A percentile compares a stretch with the other conserved stretches of the same genome.
phyloP scores from a whole-genome alignment of 257 asterid species.

The Verbena officinalis region DNA sequence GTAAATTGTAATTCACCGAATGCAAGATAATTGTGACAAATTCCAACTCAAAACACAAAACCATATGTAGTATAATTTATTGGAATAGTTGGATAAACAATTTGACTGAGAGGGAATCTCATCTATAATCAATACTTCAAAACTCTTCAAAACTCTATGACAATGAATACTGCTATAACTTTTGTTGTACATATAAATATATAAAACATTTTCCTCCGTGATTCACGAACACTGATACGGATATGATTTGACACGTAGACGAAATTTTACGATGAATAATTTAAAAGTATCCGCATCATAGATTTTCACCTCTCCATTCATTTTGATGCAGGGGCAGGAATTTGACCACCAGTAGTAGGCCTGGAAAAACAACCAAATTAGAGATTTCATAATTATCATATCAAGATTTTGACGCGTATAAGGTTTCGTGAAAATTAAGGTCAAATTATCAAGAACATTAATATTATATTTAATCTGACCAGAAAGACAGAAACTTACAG shows the following conservation, averaged over 20 bases:
- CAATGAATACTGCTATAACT: no score
- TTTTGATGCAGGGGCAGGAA: conserved; percentile 48
- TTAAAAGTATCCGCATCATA: background rate
- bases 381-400: background rate
- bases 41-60: background rate
- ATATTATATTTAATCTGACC: no score
- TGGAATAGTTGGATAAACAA: no score
- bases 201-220: no score
- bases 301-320: conserved; percentile 21
- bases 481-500: conserved; percentile 50
- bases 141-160: conserved; percentile 1
- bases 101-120: no score
- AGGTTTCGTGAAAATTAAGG: background rate
- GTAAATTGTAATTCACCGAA: no score
- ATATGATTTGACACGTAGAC: no score
- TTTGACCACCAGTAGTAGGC: conserved; percentile 84
- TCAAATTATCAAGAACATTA: no score
- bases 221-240: no score
- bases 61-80: background rate
- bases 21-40: no score
- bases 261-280: background rate
- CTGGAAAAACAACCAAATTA: conserved; percentile 44
- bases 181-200: background rate
- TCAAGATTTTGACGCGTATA: no score
- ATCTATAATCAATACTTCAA: background rate